Base-by-base conservation (phyloP, 257 asterid species). In the Anisodus acutangulus region DNA sequence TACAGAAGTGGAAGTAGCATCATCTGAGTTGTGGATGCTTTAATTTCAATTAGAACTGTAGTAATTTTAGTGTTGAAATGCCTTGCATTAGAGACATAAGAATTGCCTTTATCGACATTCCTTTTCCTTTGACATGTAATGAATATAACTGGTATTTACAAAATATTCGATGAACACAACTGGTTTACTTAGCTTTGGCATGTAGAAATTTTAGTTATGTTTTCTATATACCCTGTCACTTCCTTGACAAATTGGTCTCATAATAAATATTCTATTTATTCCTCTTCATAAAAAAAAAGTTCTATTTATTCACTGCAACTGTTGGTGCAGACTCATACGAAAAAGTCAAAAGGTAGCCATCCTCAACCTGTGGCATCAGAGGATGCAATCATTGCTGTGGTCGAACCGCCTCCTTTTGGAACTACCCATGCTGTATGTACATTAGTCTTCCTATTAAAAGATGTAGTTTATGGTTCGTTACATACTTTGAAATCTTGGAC, bases 361-460 rank as follows among this genome's bases (percentile, higher is more conserved):
- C 69, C 86, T 31, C 90, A 55, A 84, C 81, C 90, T 74, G 74
- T 81, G 51, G 58, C 93, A 11, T 74, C 92, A 43, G 90, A 87
- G 85, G 93, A 93, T 83, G 79, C 83, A 63, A 31, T 86, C 86
- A 87, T 88, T 84, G 90, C 91, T 85, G 92, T 93, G 37, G 85
- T 84, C 51, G 97, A 94, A 80, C 95, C 93, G 86, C 97, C 95
- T 84, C 93, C 97, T 78, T 95, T 84, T 85, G 95, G 97, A 78
- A 95, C 99, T 82, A 85, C 79, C 86, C 90, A 91, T 83, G 97
- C 92, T 87, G 99, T 95, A 92, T 83, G 95, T 55, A 4, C 54
- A 47, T 39, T 54, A 13, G 7, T 57, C 26, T 82, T 51, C 68
- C 68, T 68, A 47, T 66, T 83, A 83, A 26, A 35, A 64, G 11